Percentiles rank a stretch among this genome's conserved stretches.
Conservation (phyloP, 2,329 filamentous ascomycete species). For the Cladobotryum mycophilum region DNA sequence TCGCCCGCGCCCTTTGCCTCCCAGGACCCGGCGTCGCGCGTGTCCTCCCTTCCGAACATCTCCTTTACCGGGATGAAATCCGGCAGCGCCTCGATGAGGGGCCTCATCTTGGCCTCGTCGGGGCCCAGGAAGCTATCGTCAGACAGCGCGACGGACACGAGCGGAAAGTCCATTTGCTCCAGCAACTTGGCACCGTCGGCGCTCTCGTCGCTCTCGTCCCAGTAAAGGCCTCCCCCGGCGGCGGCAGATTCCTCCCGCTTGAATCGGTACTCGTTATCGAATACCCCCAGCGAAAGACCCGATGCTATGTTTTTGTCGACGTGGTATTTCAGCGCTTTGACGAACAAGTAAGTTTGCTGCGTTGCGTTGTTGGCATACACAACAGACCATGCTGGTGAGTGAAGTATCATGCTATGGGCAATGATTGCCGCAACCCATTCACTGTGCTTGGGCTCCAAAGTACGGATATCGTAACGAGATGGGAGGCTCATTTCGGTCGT, state of each 20-base stretch:
- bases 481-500: neutral
- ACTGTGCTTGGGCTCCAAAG: slow-evolving; percentile 17
- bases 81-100: slow-evolving; percentile 5
- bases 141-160: slow-evolving; percentile 24
- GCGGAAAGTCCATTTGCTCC: slow-evolving; percentile 27
- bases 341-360: slow-evolving; percentile 12
- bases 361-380: slow-evolving; percentile 15
- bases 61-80: neutral
- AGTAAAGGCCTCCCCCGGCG: slow-evolving; percentile 22
- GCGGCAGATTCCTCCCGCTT: slow-evolving; percentile 19
- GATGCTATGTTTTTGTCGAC: slow-evolving; percentile 16
- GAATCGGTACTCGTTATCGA: slow-evolving; percentile 19
- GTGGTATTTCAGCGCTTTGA: slow-evolving; percentile 10
- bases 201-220: slow-evolving; percentile 14
- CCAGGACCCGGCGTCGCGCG: slow-evolving; percentile 19
- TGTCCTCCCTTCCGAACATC: slow-evolving; percentile 11
- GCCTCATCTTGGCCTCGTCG: slow-evolving; percentile 10
- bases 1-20: slow-evolving; percentile 20
- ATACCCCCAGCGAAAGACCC: slow-evolving; percentile 18
- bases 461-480: slow-evolving; percentile 19
- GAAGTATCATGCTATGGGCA: slow-evolving; percentile 20
- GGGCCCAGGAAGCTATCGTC: slow-evolving; percentile 19
- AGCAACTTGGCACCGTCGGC: slow-evolving; percentile 16
- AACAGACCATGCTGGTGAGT: slow-evolving; percentile 17
- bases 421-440: slow-evolving; percentile 21